These are phyloP conservation scores for Colletotrichum karsti DNA, from an alignment of 2,329 filamentous ascomycete genomes.

Conservation along the genomic window DNA sequence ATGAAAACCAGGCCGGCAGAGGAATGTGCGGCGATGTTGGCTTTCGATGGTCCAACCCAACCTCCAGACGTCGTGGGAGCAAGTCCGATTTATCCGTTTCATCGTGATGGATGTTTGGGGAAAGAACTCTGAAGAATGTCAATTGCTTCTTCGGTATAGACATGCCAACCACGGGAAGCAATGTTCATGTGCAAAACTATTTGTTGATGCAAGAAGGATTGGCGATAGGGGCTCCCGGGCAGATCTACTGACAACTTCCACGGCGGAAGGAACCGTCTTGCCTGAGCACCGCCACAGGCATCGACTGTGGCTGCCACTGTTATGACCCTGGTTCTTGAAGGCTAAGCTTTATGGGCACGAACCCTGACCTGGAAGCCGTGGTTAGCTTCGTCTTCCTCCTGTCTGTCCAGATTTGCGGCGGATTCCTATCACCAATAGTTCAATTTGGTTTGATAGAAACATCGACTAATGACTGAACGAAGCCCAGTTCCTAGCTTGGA, in stretches of 20 bases:
- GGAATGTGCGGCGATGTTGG: not conserved
- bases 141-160: too few relatives aligned
- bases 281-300: not conserved
- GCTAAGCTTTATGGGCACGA: conserved; percentile 20
- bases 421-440: not conserved
- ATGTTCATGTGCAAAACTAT: not conserved
- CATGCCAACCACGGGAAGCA: not conserved
- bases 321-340: not conserved
- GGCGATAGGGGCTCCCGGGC: not conserved
- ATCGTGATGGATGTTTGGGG: not conserved
- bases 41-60: not conserved
- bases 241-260: too few relatives aligned
- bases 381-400: not conserved
- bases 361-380: conserved; percentile 1
- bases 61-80: not conserved
- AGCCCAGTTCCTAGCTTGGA: not conserved
- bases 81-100: not conserved
- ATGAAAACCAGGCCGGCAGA: not conserved
- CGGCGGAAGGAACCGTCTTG: not conserved
- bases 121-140: not conserved
- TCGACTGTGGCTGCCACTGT: not conserved
- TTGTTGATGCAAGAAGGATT: not conserved
- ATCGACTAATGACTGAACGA: not conserved
- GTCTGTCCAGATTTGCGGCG: not conserved
- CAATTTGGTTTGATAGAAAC: not conserved